Percentiles rank a stretch among this genome's conserved stretches.
Conservation (phyloP, 805 yeast genomes). For the Candida vartiovaarae region DNA sequence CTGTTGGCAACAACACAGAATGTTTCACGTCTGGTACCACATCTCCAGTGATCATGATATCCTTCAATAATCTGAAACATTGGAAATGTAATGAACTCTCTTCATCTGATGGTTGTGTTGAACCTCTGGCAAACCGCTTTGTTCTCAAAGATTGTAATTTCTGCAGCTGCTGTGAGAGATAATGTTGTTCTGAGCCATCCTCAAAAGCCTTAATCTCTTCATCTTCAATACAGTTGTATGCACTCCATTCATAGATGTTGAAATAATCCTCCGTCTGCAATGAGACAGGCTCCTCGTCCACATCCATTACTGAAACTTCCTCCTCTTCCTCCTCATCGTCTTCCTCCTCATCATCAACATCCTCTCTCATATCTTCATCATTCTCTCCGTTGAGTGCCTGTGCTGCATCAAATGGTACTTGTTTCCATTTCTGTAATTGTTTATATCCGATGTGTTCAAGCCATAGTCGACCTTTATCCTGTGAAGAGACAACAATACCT, state of each 20-base stretch:
- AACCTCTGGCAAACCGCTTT: slow-evolving; percentile 29
- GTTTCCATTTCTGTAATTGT: slow-evolving; percentile 22
- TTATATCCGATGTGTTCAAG: slow-evolving; percentile 45
- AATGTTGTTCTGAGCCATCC: slow-evolving; percentile 33
- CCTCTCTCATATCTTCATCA: slow-evolving; percentile 5
- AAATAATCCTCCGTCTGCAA: slow-evolving; percentile 10
- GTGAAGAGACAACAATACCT: slow-evolving; percentile 44
- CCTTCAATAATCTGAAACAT: slow-evolving; percentile 38
- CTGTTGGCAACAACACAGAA: slow-evolving; percentile 51
- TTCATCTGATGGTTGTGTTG: slow-evolving; percentile 32
- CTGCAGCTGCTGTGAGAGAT: slow-evolving; percentile 37
- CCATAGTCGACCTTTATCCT: slow-evolving; percentile 46
- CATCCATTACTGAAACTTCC: not conserved
- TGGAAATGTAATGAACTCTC: slow-evolving; percentile 38
- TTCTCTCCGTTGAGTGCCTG: not conserved
- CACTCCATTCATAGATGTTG: slow-evolving; percentile 43
- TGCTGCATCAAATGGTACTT: slow-evolving; percentile 3
- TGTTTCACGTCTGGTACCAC: slow-evolving; percentile 27
- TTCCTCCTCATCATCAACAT: slow-evolving; percentile 7
- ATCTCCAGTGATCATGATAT: slow-evolving; percentile 32
- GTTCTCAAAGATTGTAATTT: slow-evolving; percentile 46
- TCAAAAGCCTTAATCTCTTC: slow-evolving; percentile 45
- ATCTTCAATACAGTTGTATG: slow-evolving; percentile 39
- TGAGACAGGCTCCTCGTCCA: slow-evolving; percentile 1
- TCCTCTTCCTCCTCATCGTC: slow-evolving; percentile 1